These are phyloP conservation scores for Lachancea quebecensis DNA, from an alignment of 805 yeast species.

Conservation along the genomic window DNA sequence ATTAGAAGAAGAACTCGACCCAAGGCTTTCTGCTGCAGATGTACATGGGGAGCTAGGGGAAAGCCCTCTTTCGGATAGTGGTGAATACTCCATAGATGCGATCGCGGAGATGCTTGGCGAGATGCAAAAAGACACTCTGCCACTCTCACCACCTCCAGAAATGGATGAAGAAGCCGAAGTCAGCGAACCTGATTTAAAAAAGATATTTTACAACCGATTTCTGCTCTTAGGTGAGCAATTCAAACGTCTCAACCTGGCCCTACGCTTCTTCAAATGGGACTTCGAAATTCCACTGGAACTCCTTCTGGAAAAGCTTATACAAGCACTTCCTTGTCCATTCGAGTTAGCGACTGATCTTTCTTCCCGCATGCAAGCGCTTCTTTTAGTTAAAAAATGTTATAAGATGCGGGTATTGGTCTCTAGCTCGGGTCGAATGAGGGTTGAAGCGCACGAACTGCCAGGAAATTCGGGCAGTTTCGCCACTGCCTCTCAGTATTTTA, in stretches of 20 bases:
- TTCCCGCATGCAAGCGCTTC: constrained; percentile 12
- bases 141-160: constrained; percentile 19
- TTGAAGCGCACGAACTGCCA: constrained; percentile 32
- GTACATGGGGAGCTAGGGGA: background rate
- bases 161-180: background rate
- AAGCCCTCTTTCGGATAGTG: background rate
- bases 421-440: constrained; percentile 31
- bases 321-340: constrained; percentile 25
- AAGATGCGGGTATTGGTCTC: constrained; percentile 43
- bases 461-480: constrained; percentile 1
- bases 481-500: constrained; percentile 19
- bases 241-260: constrained; percentile 48
- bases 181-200: constrained; percentile 8
- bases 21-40: background rate
- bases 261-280: constrained; percentile 47
- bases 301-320: constrained; percentile 38
- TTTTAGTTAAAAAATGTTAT: constrained; percentile 33
- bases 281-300: constrained; percentile 37
- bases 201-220: constrained; percentile 35
- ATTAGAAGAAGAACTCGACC: background rate
- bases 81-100: background rate
- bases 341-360: constrained; percentile 7
- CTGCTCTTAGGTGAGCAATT: constrained; percentile 60
- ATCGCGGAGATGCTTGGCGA: background rate
- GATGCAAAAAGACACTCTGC: background rate